Base-by-base conservation (phyloP, 208 protist species). In the Phytomonas sp. region DNA sequence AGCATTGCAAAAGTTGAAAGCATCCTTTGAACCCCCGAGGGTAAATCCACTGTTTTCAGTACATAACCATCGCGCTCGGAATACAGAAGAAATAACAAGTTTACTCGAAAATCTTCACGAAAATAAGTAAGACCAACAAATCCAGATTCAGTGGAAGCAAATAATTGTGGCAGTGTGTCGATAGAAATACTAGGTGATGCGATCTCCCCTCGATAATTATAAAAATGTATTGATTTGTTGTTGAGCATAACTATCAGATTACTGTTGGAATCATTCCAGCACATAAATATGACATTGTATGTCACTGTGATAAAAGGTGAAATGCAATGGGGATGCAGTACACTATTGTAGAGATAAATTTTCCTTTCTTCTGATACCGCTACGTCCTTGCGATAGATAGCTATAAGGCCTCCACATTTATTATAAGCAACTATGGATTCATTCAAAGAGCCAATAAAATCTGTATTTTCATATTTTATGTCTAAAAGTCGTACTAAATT, bases 231-330 rank as follows among this genome's bases (percentile, higher is more conserved):
- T 2, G 72, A 63, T 0, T 79, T 77, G 31, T 78, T 79, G 59
- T 81, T 79, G 29, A 88, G 71, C 1, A 88, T 73, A 61, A 94
- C 72, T 65, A 92, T 76, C 33, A 94, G 69, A 69, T 94, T 75
- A 79, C 89, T 83, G n/a, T 75, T 69, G 26, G 36, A 61, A 16
- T 77, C 45, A 73, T 89, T 86, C 86, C 86, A 94, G 64, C 80
- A 87, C 75, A 92, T 79, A 59, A 81, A 92, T 16, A 84, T 37
- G 23, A 91, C 82, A 34, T 67, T 77, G 61, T 89, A 73, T 3
- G 80, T 79, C 10, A 77, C 77, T 62, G 75, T 68, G 77, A 75
- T 34, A 14, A 34, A 64, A 87, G 83, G 69, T 40, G 49, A 34
- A 52, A 52, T 31, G 31, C 29, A 30, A 12, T 45, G 40, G 19